phyloP scores from a whole-genome alignment of 192 early-diverging fungal genomes.

The Podila clonocystis region DNA sequence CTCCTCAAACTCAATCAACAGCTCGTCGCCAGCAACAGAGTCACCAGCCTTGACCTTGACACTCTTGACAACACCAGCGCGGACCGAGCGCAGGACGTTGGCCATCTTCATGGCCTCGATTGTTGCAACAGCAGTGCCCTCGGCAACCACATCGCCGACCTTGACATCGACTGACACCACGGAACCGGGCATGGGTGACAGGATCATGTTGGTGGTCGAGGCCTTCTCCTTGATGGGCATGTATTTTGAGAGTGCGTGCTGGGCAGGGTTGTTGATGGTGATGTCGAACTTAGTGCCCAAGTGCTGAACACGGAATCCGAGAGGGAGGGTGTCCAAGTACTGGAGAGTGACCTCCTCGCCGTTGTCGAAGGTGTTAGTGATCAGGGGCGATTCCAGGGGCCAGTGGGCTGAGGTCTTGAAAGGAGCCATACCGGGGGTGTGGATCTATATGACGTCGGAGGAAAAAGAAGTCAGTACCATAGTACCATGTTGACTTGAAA shows the following conservation, averaged over 20 bases:
- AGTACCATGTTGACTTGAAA: not conserved
- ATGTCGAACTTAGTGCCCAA: constrained; percentile 87
- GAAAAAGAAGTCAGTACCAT: not conserved
- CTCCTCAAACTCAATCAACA: constrained; percentile 74
- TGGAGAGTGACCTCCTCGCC: constrained; percentile 67
- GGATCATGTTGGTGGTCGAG: constrained; percentile 77
- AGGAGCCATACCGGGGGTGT: constrained; percentile 35
- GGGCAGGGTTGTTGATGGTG: constrained; percentile 65
- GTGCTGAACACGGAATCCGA: constrained; percentile 86
- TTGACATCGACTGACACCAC: constrained; percentile 86
- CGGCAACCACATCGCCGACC: constrained; percentile 79
- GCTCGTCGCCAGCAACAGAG: constrained; percentile 82
- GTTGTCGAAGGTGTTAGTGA: constrained; percentile 59
- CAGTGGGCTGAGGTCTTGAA: constrained; percentile 66
- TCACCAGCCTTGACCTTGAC: constrained; percentile 77
- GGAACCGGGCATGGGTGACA: constrained; percentile 92
- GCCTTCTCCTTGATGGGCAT: constrained; percentile 83
- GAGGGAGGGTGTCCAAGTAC: constrained; percentile 75
- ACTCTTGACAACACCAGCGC: constrained; percentile 80
- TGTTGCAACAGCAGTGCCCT: constrained; percentile 85
- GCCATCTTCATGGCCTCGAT: constrained; percentile 99
- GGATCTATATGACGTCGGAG: constrained; percentile 19
- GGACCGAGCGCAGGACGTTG: constrained; percentile 85
- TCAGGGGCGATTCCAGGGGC: constrained; percentile 79
- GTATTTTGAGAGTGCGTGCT: constrained; percentile 71